A percentile compares a stretch with the other conserved stretches of the same genome.
phyloP scores from a whole-genome alignment of 345 rosid genomes.

The Citrus sp. region DNA sequence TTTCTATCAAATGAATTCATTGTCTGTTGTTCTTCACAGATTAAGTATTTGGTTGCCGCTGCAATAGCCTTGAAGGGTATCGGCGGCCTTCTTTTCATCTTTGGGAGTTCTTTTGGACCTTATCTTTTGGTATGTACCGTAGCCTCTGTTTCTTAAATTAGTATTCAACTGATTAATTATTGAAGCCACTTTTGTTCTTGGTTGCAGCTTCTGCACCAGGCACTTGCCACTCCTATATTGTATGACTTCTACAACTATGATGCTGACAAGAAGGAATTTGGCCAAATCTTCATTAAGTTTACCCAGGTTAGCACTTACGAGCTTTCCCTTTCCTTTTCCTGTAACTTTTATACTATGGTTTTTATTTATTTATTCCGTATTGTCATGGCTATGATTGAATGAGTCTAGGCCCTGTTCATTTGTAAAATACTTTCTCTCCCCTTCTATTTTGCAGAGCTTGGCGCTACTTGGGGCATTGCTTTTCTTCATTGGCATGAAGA shows the following conservation, averaged over 20 bases:
- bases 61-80: constrained; percentile 58
- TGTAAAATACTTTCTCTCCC: background rate
- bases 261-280: constrained; percentile 47
- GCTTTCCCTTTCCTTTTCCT: background rate
- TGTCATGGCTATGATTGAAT: background rate
- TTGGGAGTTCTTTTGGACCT: constrained; percentile 69
- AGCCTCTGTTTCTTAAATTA: background rate
- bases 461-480: constrained; percentile 73
- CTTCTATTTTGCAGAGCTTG: constrained; percentile 41
- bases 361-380: background rate
- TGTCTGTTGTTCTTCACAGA: constrained; percentile 23
- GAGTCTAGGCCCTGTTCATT: background rate
- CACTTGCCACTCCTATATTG: constrained; percentile 43
- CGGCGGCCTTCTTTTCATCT: constrained; percentile 63
- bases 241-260: constrained; percentile 79
- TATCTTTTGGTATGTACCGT: constrained; percentile 57
- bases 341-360: background rate
- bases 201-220: constrained; percentile 62
- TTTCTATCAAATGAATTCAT: background rate
- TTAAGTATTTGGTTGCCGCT: constrained; percentile 46
- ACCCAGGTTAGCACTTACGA: constrained; percentile 43
- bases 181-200: constrained; percentile 1
- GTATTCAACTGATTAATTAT: background rate
- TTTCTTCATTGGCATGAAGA: constrained; percentile 76
- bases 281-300: constrained; percentile 48